phyloP scores from a whole-genome alignment of 1,284 basidiomycete species.

The Heliocybe sulcata region DNA sequence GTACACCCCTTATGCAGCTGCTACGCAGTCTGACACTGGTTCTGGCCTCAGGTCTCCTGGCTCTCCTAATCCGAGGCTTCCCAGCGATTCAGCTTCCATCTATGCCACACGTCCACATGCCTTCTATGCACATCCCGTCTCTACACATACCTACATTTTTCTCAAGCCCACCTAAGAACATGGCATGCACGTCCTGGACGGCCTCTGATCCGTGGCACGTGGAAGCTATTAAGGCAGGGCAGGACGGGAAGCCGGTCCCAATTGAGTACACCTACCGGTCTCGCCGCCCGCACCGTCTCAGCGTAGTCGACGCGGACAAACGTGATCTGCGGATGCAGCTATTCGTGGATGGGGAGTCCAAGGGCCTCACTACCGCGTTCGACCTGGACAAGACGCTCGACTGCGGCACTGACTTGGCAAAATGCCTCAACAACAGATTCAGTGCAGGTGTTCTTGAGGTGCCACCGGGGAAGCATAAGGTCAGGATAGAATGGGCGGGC shows the following conservation, averaged over 20 bases:
- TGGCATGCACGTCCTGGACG: background rate
- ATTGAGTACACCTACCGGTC: background rate
- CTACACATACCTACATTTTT: background rate
- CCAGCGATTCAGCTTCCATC: background rate
- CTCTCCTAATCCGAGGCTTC: background rate
- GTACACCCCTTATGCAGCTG: background rate
- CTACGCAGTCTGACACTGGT: background rate
- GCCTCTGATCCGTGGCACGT: background rate
- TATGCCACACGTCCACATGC: background rate
- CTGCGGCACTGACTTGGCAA: background rate
- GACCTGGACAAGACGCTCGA: constrained; percentile 3
- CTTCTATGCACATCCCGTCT: background rate
- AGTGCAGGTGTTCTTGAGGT: constrained; percentile 1
- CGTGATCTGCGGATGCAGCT: constrained; percentile 1
- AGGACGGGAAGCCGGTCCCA: background rate
- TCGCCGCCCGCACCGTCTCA: constrained; percentile 1
- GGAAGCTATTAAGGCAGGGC: background rate
- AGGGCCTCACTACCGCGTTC: constrained; percentile 1
- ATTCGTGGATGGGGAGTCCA: background rate
- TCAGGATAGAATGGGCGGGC: constrained; percentile 2
- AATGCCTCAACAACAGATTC: background rate
- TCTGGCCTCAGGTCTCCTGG: background rate
- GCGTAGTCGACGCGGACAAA: constrained; percentile 3
- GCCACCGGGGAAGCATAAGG: constrained; percentile 1
- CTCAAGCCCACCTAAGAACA: background rate